phyloP scores from a whole-genome alignment of 1,284 basidiomycete genomes.

The Athelia psychrophila region DNA sequence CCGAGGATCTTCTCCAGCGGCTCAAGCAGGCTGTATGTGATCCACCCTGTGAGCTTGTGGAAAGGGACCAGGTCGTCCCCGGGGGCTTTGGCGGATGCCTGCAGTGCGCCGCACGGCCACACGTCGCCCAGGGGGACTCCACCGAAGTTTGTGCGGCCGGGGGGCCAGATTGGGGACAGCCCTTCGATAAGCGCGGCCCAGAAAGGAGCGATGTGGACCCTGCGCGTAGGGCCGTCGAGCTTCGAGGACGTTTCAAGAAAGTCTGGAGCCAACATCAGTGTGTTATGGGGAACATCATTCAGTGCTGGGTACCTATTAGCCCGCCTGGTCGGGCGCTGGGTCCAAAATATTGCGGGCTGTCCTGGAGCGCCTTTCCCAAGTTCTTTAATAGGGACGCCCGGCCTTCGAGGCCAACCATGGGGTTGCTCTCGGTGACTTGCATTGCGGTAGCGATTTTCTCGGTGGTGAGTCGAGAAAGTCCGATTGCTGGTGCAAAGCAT shows the following conservation, averaged over 20 bases:
- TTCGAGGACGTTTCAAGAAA: slow-evolving; percentile 63
- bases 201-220: slow-evolving; percentile 64
- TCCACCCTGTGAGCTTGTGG: slow-evolving; percentile 95
- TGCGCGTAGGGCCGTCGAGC: slow-evolving; percentile 32
- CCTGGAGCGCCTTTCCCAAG: slow-evolving; percentile 67
- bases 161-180: slow-evolving; percentile 87
- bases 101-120: slow-evolving; percentile 76
- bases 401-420: slow-evolving; percentile 90
- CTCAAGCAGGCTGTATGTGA: slow-evolving; percentile 85
- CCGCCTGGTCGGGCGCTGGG: slow-evolving; percentile 75
- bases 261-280: slow-evolving; percentile 40
- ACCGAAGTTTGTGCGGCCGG: slow-evolving; percentile 65
- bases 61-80: slow-evolving; percentile 84
- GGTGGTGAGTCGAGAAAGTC: slow-evolving; percentile 63
- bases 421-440: slow-evolving; percentile 80
- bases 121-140: slow-evolving; percentile 83
- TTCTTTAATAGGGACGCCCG: slow-evolving; percentile 75
- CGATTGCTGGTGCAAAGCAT: slow-evolving; percentile 56
- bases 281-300: not conserved
- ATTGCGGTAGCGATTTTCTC: slow-evolving; percentile 67
- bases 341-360: slow-evolving; percentile 69
- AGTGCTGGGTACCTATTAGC: slow-evolving; percentile 56
- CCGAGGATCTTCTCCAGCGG: slow-evolving; percentile 74
- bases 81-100: slow-evolving; percentile 31
- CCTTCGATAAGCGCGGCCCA: slow-evolving; percentile 86